A percentile compares a stretch with the other conserved stretches of the same genome.
These are phyloP conservation scores for Aureobasidium sp. DNA, from an alignment of 2,329 filamentous ascomycete species.

Conservation along the genomic window DNA sequence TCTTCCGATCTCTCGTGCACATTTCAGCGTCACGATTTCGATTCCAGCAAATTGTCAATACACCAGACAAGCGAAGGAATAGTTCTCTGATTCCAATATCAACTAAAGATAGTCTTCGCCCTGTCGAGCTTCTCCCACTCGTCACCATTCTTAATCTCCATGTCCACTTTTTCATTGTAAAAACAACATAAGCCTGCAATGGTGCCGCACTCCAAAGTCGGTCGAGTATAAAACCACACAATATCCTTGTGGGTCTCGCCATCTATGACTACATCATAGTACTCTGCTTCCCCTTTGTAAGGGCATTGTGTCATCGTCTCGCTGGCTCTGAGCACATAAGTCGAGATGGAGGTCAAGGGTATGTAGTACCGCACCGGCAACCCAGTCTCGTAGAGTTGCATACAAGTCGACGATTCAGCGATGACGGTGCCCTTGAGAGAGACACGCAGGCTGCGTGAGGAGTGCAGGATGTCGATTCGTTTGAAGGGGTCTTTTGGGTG, in stretches of 20 bases:
- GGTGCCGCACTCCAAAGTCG: conserved; percentile 49
- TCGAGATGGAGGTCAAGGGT: conserved; percentile 42
- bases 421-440: conserved; percentile 42
- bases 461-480: conserved; percentile 55
- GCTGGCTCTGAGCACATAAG: conserved; percentile 42
- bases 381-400: conserved; percentile 56
- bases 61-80: no score
- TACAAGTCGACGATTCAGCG: conserved; percentile 37
- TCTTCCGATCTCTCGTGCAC: no score
- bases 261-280: conserved; percentile 49
- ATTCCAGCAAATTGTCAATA: no score
- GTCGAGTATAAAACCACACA: conserved; percentile 57
- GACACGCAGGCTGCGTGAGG: conserved; percentile 48
- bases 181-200: conserved; percentile 53
- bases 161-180: conserved; percentile 62
- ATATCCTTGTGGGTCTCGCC: conserved; percentile 43
- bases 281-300: conserved; percentile 61
- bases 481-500: conserved; percentile 64
- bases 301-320: conserved; percentile 53
- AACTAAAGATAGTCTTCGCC: conserved; percentile 26
- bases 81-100: background rate
- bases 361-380: conserved; percentile 55
- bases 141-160: conserved; percentile 48
- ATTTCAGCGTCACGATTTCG: no score
- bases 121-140: conserved; percentile 26